Conservation (phyloP, 495 filamentous ascomycete species). For the Penicillium paxilli region DNA sequence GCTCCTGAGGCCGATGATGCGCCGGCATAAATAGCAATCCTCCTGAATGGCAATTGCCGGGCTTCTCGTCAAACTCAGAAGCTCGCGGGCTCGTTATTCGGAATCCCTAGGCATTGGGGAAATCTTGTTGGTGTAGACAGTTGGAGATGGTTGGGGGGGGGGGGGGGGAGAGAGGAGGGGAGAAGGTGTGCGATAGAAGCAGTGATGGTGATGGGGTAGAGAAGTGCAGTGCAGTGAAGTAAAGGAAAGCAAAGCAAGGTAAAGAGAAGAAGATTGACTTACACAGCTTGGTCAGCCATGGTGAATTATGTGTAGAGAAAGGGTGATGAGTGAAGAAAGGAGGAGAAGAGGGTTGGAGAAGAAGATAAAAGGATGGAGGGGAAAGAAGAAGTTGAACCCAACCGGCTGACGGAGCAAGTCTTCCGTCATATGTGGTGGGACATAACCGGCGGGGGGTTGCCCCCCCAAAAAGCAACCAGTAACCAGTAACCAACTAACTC, state of each 20-base stretch:
- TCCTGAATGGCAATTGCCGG: neutral
- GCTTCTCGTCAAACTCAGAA: neutral
- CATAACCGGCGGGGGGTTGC: slow-evolving; percentile 7
- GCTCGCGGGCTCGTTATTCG: neutral
- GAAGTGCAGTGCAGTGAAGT: too few relatives aligned
- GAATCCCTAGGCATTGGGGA: neutral
- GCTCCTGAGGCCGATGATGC: slow-evolving; percentile 4
- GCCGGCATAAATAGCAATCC: slow-evolving; percentile 1
- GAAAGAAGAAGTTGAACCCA: slow-evolving; percentile 19
- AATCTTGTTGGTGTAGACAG: neutral
- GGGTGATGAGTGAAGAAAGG: slow-evolving; percentile 11
- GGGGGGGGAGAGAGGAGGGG: slow-evolving; percentile 3
- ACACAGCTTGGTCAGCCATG: slow-evolving; percentile 56
- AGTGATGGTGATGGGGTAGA: slow-evolving; percentile 6
- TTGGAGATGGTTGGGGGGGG: slow-evolving; percentile 15
- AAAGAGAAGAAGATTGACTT: slow-evolving; percentile 36
- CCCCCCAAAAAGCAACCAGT: too few relatives aligned
- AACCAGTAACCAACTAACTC: neutral
- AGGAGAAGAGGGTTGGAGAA: slow-evolving; percentile 11
- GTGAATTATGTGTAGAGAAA: slow-evolving; percentile 23
- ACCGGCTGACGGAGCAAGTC: slow-evolving; percentile 45
- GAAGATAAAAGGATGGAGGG: slow-evolving; percentile 15
- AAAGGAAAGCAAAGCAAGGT: neutral
- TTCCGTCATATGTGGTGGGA: slow-evolving; percentile 48
- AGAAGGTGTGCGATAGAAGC: neutral